Evolutionary conservation across 257 asterid genomes (phyloP), one percentile per base, ranked within the genome.

Genomic region (Nyctanthes arbortristis): DNA sequence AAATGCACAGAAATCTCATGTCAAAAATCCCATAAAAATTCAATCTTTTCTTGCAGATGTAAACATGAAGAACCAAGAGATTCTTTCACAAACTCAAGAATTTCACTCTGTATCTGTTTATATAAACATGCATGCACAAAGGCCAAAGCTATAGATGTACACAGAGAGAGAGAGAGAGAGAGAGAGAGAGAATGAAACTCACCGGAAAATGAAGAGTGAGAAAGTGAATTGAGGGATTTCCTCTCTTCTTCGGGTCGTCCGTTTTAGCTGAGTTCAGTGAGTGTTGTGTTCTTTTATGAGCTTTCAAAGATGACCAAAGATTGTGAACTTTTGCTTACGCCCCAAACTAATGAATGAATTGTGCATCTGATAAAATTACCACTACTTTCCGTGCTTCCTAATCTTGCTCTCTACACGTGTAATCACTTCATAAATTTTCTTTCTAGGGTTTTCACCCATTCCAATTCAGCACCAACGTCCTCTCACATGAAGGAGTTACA

Each of bases 261-360:
- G 22, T 43, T 77, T 63, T 63, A 35, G 81, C 75, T 73, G 78
- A 77, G 58, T 68, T 72, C 68, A 67, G 69, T 75, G 75, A 39
- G 28, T 64, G 66, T 65, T 77, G 27, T 63, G 56, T 43, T 61
- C 63, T 55, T 58, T 13, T 28, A 18, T 35, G 67, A 30, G 45
- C 36, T 18, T 39, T 35, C 14, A 30, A 71, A 68, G 69, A 68
- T 58, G 75, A 58, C 82, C 49, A 77, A 72, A 73, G 78, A 77
- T 57, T 72, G 75, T 73, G 82, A 76, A 61, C 68, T 66, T 55
- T 33, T 31, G 31, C 69, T 63, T 31, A 70, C 68, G 30, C 68
- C 16, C 10, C 10, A 13, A 52, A 52, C 24, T 52, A 9, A 52
- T 52, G n/a, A 52, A 9, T 9, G 30, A 52, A 52, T 7, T 10